These are phyloP conservation scores for Fusarium concolor DNA, from an alignment of 2,329 filamentous ascomycete species.

Conservation along the genomic window DNA sequence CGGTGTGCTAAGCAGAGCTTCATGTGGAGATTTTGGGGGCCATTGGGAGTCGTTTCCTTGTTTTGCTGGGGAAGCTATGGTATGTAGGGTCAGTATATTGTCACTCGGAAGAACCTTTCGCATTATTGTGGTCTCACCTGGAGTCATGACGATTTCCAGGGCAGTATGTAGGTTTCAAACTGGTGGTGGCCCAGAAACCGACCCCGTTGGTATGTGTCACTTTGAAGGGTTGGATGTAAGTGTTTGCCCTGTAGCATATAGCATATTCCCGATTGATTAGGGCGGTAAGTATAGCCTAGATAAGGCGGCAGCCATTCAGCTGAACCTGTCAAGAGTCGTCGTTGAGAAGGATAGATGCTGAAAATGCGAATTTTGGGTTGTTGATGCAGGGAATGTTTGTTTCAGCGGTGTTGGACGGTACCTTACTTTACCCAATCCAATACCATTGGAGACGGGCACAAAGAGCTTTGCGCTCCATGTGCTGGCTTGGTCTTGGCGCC, in stretches of 20 bases:
- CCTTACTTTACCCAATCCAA: conserved; percentile 3
- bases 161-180: conserved; percentile 14
- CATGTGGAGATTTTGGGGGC: conserved; percentile 75
- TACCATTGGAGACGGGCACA: conserved; percentile 1
- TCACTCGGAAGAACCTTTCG: neutral
- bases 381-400: conserved; percentile 38
- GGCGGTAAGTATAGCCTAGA: conserved; percentile 31
- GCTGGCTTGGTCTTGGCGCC: conserved; percentile 17
- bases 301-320: conserved; percentile 40
- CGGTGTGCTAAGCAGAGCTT: conserved; percentile 75
- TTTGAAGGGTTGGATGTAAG: conserved; percentile 22
- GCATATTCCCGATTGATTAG: conserved; percentile 37
- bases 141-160: conserved; percentile 44
- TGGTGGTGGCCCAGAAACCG: conserved; percentile 27
- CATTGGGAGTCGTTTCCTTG: conserved; percentile 66
- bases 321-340: neutral
- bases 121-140: conserved; percentile 38
- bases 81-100: conserved; percentile 21
- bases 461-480: neutral
- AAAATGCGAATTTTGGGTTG: conserved; percentile 23
- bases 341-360: conserved; percentile 23
- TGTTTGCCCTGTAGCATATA: conserved; percentile 31
- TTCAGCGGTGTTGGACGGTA: conserved; percentile 16
- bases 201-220: conserved; percentile 32
- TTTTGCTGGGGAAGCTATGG: conserved; percentile 50